Conservation (phyloP, 2,329 filamentous ascomycete genomes). For the Elsinoe fawcettii region DNA sequence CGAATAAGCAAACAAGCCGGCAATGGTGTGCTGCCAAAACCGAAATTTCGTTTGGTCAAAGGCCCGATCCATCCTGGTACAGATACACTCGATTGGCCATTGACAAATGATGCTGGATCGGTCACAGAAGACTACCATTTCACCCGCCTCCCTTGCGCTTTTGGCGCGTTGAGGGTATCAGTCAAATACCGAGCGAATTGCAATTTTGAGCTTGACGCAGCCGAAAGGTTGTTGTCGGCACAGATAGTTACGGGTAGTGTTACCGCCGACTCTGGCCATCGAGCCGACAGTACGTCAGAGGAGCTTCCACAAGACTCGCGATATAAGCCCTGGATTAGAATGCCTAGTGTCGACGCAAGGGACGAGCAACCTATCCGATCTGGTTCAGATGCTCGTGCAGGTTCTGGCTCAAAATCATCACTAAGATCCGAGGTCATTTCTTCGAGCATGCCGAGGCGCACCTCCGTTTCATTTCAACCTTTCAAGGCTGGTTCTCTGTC, state of each 20-base stretch:
- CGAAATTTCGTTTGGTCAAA: slow-evolving; percentile 71
- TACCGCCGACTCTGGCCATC: slow-evolving; percentile 19
- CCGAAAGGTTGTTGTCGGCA: slow-evolving; percentile 82
- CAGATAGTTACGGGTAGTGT: slow-evolving; percentile 80
- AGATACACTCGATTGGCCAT: slow-evolving; percentile 64
- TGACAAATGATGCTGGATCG: slow-evolving; percentile 38
- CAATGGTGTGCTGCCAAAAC: slow-evolving; percentile 55
- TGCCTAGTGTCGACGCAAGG: slow-evolving; percentile 16
- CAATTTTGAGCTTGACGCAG: slow-evolving; percentile 84
- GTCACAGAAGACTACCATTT: slow-evolving; percentile 72
- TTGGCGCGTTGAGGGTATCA: slow-evolving; percentile 71
- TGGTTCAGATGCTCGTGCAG: slow-evolving; percentile 33
- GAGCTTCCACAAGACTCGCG: slow-evolving; percentile 8
- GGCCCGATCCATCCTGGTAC: slow-evolving; percentile 45
- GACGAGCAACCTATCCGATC: slow-evolving; percentile 3
- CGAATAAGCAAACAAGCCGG: slow-evolving; percentile 62
- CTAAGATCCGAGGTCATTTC: slow-evolving; percentile 34
- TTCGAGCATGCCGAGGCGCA: slow-evolving; percentile 45
- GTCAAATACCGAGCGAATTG: slow-evolving; percentile 83
- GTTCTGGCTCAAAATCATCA: slow-evolving; percentile 43
- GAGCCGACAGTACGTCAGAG: slow-evolving; percentile 32
- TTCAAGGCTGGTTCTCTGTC: slow-evolving; percentile 97
- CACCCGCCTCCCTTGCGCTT: slow-evolving; percentile 75
- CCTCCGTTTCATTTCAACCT: slow-evolving; percentile 84
- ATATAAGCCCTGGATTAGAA: slow-evolving; percentile 41